Evolutionary conservation across 2,329 filamentous ascomycete species (phyloP), one percentile per base, ranked within the genome.

Genomic region (Apiospora arundinis): DNA sequence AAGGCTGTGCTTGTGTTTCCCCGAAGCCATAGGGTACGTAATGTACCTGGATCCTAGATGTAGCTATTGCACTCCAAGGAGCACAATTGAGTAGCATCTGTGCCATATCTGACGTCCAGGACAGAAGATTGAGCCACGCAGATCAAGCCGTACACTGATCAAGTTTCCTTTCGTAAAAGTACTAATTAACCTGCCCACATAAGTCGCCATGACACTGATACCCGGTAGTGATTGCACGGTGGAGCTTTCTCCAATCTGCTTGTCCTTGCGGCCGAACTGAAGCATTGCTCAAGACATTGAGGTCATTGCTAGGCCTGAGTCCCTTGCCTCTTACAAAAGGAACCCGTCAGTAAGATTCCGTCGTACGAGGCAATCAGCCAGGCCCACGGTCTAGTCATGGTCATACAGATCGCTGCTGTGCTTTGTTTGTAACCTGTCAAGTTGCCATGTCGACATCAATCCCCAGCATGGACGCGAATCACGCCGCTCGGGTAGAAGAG

Each of bases 231-330:
- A 4, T 37, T 60, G 9, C 12, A 42, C 40, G 9, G 14, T 12
- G 42, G 42, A 14, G 42, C 11, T 16, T 7, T 8, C 42, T 5
- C 56, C 56, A 37, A 37, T n/a, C 11, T 40, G 44, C 25, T 37
- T 45, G 25, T 21, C 16, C 66, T 68, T 68, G 66, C 66, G 66
- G 66, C 66, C 66, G 66, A 68, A 68, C 25, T 42, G 42, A 67
- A 67, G 66, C 37, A 12, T 45, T 44, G n/a, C 66, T 68, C 25
- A 23, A 68, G 66, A 48, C 66, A 68, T 63, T 40, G 32, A 40
- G 46, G 66, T 68, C 44, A 37, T 48, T 68, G 44, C 65, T 46
- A 21, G 14, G 23, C 23, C 65, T 67, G 14, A 45, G 32, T 25
- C 65, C n/a, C 14, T 4, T 45, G n/a, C 9, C 40, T 28, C 40